phyloP scores from a whole-genome alignment of 352 stramenopile genomes.

The Phytophthora syringae region DNA sequence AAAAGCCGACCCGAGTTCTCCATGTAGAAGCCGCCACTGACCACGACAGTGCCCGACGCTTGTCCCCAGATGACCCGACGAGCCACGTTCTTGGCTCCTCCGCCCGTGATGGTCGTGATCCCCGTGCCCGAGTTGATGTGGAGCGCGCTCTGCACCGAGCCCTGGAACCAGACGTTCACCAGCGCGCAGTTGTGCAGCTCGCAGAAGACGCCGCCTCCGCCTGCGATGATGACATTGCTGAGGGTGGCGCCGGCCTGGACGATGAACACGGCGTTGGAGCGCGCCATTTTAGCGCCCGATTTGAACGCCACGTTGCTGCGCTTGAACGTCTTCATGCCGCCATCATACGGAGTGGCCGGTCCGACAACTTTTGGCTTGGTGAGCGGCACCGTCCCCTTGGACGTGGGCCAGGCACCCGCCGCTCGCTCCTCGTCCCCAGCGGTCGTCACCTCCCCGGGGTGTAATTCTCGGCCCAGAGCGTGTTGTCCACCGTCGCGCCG shows the following conservation, averaged over 20 bases:
- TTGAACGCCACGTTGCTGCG: slow-evolving; percentile 58
- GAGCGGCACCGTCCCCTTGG: slow-evolving; percentile 45
- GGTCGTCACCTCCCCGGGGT: slow-evolving; percentile 21
- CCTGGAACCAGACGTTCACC: slow-evolving; percentile 66
- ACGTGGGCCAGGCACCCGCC: slow-evolving; percentile 44
- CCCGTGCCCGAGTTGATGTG: slow-evolving; percentile 60
- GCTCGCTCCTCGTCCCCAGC: slow-evolving; percentile 31
- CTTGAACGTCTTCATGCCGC: slow-evolving; percentile 67
- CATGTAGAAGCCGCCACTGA: slow-evolving; percentile 63
- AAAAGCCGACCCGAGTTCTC: slow-evolving; percentile 54
- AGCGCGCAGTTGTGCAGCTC: slow-evolving; percentile 67
- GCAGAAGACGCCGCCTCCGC: slow-evolving; percentile 59
- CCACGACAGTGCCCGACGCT: slow-evolving; percentile 51
- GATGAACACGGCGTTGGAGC: slow-evolving; percentile 64
- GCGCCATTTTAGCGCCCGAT: slow-evolving; percentile 36
- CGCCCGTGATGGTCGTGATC: slow-evolving; percentile 62
- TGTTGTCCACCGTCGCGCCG: slow-evolving; percentile 10
- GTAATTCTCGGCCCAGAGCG: slow-evolving; percentile 16
- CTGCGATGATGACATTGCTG: slow-evolving; percentile 70
- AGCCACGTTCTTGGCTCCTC: slow-evolving; percentile 52
- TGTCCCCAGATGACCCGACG: slow-evolving; percentile 55
- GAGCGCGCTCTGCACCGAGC: slow-evolving; percentile 57
- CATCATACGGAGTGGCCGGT: slow-evolving; percentile 53
- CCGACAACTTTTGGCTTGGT: slow-evolving; percentile 32
- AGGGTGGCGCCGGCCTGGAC: slow-evolving; percentile 61